These are phyloP conservation scores for Akebia trifoliata DNA, from an alignment of 164 flowering plant species.

Conservation along the genomic window DNA sequence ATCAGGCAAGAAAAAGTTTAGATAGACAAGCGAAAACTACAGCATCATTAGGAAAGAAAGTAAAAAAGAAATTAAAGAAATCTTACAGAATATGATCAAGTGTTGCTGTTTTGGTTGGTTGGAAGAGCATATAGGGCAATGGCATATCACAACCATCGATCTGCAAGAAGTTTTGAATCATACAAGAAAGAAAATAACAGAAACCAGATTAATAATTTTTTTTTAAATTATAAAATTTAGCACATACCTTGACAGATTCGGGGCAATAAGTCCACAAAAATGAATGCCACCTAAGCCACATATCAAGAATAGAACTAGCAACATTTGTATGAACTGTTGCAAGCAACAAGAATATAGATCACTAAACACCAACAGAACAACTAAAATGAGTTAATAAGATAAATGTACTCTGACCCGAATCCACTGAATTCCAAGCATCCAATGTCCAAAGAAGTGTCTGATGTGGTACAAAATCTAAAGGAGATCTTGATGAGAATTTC, in stretches of 20 bases:
- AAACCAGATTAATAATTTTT: background rate
- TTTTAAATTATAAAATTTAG: background rate
- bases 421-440: constrained; percentile 51
- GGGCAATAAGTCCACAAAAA: constrained; percentile 51
- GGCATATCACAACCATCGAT: constrained; percentile 17
- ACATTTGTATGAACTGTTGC: constrained; percentile 42
- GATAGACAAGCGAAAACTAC: background rate
- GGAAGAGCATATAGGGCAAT: constrained; percentile 44
- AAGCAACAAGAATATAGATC: constrained; percentile 2
- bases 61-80: background rate
- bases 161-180: constrained; percentile 29
- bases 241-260: constrained; percentile 33
- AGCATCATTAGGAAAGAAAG: background rate
- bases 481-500: constrained; percentile 62
- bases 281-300: constrained; percentile 94
- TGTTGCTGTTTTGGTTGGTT: constrained; percentile 41
- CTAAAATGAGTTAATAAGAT: background rate
- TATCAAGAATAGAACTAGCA: constrained; percentile 60
- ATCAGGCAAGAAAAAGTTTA: background rate
- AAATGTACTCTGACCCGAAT: constrained; percentile 41
- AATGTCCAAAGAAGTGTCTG: constrained; percentile 66
- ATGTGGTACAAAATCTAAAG: constrained; percentile 62
- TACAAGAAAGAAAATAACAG: constrained; percentile 3
- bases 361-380: background rate
- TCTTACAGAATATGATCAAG: constrained; percentile 54